Evolutionary conservation across 2,329 filamentous ascomycete genomes (phyloP).

Genomic region (Sordariomycetes sp.): DNA sequence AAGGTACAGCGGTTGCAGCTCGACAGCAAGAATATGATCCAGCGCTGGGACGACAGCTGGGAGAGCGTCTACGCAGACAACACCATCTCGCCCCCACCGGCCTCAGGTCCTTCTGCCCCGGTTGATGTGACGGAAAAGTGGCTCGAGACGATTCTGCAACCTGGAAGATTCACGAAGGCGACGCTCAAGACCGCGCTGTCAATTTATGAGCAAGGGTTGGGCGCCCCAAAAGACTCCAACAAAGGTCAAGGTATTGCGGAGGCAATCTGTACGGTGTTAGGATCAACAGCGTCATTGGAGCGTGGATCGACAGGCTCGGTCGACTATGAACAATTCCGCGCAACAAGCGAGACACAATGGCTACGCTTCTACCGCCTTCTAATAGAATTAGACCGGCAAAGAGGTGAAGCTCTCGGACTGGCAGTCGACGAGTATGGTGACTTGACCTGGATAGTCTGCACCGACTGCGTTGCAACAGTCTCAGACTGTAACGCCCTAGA

Average conservation of each 20-base stretch:
- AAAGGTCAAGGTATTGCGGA: slow-evolving; percentile 58
- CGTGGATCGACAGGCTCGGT: slow-evolving; percentile 53
- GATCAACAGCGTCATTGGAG: slow-evolving; percentile 57
- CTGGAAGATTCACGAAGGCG: slow-evolving; percentile 69
- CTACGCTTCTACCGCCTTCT: slow-evolving; percentile 80
- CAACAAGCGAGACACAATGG: slow-evolving; percentile 76
- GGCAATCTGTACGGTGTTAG: slow-evolving; percentile 64
- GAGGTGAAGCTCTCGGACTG: slow-evolving; percentile 73
- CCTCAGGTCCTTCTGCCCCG: slow-evolving; percentile 53
- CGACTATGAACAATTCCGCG: slow-evolving; percentile 68
- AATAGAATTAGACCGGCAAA: slow-evolving; percentile 75
- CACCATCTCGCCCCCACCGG: slow-evolving; percentile 41
- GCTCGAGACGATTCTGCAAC: slow-evolving; percentile 74
- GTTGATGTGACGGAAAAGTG: slow-evolving; percentile 74
- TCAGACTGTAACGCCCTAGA: slow-evolving; percentile 74
- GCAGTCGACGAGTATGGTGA: slow-evolving; percentile 62
- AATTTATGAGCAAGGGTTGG: slow-evolving; percentile 64
- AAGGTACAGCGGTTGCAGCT: slow-evolving; percentile 67
- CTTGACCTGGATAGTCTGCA: slow-evolving; percentile 75
- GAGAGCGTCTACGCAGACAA: slow-evolving; percentile 55
- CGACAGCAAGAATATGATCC: slow-evolving; percentile 51
- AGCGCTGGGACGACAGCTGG: slow-evolving; percentile 63
- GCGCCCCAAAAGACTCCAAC: slow-evolving; percentile 22
- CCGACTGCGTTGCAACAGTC: slow-evolving; percentile 72
- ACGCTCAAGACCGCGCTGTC: slow-evolving; percentile 76